Evolutionary conservation across 805 yeast species (phyloP), one percentile per base, ranked within the genome.

Genomic region (Wickerhamomyces tratensis): DNA sequence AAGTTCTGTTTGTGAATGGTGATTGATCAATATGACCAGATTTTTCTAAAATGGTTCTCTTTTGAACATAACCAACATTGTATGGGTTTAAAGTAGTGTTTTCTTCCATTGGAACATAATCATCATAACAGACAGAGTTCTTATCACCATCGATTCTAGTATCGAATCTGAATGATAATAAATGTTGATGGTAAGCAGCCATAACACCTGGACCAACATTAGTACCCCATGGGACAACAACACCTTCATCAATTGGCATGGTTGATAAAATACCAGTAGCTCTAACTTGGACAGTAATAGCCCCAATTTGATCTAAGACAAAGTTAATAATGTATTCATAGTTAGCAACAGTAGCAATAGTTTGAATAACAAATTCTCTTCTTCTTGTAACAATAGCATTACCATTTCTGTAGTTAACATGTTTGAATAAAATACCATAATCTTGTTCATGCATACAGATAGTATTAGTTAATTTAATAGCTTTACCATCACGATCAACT

Each of bases 181-280:
- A 72, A 65, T 84, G 94, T 66, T 84, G 94, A 61, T 84, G 94
- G 69, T 79, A 81, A 33, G 91, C 81, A 40, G 94, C 94, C 74
- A 82, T 74, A 44, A 80, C 88, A 56, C 82, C 79, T 49, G 88
- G 89, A 38, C 86, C 87, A 45, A 84, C 82, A 49, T 73, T 71
- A 34, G 88, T 84, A 54, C 88, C 89, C 56, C 63, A 68, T 49
- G 83, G 83, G 47, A 81, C 84, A 42, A 65, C 71, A 46, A 71
- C 72, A 56, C 73, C 78, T 50, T 75, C 79, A 49, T 84, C 89
- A 50, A 82, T 77, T 53, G 88, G 87, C 82, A 80, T 82, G 45
- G 94, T 84, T 33, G 91, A 83, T 51, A 84, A 70, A 55, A 84
- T 84, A 71, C 94, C 94, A 44, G 94, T 84, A 47, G 93, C 93